A percentile compares a stretch with the other conserved stretches of the same genome.
Evolutionary conservation across 2,329 filamentous ascomycete species (phyloP).

Genomic region (Ophiostoma sp.): DNA sequence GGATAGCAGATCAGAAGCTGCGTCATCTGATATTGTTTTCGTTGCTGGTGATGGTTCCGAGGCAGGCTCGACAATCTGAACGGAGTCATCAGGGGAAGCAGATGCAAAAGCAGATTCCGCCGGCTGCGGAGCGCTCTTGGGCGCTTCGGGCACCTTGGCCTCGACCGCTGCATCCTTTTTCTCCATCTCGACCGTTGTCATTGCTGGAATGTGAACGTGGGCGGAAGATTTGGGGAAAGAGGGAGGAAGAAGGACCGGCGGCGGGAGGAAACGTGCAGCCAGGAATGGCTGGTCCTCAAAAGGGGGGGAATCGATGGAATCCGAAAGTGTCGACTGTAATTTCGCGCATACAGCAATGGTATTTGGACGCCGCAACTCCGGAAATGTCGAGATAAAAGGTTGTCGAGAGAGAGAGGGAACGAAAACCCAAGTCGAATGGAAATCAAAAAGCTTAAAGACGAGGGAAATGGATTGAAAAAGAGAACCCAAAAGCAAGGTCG

Average conservation of each 20-base stretch:
- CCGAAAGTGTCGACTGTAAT: not conserved
- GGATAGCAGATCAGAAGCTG: not conserved
- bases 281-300: constrained; percentile 13
- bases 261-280: constrained; percentile 7
- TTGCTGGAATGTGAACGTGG: not conserved
- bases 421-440: not conserved
- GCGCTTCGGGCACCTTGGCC: not conserved
- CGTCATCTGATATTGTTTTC: not conserved
- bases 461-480: too few relatives aligned
- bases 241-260: not conserved
- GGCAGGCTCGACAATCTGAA: not conserved
- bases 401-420: too few relatives aligned
- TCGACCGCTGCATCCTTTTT: not conserved
- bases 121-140: not conserved
- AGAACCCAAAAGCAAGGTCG: not conserved
- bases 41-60: not conserved
- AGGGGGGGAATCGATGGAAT: not conserved
- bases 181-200: constrained; percentile 16
- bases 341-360: not conserved
- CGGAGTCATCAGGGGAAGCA: not conserved
- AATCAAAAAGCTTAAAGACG: not conserved
- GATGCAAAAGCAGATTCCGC: not conserved
- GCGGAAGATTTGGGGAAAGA: not conserved
- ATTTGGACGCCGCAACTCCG: not conserved
- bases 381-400: not conserved